Evolutionary conservation across 176 grass and related monocot genomes (phyloP).

Genomic region (Chrysopogon serrulatus): DNA sequence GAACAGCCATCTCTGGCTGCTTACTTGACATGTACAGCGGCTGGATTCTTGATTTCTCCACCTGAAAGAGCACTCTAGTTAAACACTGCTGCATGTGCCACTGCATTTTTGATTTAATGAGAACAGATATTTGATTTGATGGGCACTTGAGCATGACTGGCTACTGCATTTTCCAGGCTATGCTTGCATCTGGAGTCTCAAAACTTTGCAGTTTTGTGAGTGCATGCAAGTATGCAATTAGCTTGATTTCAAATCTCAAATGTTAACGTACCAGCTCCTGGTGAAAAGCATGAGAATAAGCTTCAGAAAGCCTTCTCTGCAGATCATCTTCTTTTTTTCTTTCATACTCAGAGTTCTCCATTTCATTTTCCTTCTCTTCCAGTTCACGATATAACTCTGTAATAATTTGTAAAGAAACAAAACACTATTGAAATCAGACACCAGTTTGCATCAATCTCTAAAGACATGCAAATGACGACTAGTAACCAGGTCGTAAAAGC

Average conservation of each 20-base stretch:
- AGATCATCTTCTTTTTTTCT: slow-evolving; percentile 93
- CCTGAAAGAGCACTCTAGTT: slow-evolving; percentile 37
- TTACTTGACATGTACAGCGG: slow-evolving; percentile 29
- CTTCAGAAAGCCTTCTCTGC: slow-evolving; percentile 72
- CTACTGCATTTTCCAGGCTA: not conserved
- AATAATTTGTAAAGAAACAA: slow-evolving; percentile 2
- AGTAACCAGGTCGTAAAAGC: not conserved
- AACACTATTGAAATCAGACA: slow-evolving; percentile 31
- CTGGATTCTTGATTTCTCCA: slow-evolving; percentile 59
- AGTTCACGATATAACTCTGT: slow-evolving; percentile 85
- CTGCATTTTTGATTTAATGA: not conserved
- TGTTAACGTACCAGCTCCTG: slow-evolving; percentile 69
- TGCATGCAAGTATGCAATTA: not conserved
- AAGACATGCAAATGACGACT: not conserved
- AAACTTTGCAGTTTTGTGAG: not conserved
- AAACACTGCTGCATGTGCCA: not conserved
- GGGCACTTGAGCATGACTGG: not conserved
- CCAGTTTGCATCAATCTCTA: slow-evolving; percentile 14
- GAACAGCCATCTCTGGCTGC: slow-evolving; percentile 25
- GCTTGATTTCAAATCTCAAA: slow-evolving; percentile 1
- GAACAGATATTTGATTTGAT: not conserved
- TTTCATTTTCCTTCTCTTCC: slow-evolving; percentile 81
- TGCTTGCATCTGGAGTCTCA: not conserved
- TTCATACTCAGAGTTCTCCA: slow-evolving; percentile 86
- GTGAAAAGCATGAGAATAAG: slow-evolving; percentile 57